Evolutionary conservation across 768 basidiomycete genomes (phyloP).

Genomic region (Russula earlei): DNA sequence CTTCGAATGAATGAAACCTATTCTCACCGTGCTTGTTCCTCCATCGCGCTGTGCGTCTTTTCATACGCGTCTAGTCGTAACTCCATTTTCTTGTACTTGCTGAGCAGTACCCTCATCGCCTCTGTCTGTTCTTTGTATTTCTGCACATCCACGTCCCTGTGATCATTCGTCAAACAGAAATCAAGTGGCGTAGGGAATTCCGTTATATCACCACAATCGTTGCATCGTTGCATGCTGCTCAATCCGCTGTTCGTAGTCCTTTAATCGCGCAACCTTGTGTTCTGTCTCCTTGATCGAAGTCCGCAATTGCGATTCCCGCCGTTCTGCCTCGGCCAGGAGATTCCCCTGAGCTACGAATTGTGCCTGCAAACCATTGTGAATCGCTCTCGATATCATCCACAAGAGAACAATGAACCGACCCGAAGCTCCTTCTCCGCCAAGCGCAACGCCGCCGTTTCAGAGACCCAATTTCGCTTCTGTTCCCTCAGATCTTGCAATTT

Average conservation of each 20-base stretch:
- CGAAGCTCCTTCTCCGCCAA: conserved; percentile 62
- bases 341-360: conserved; percentile 60
- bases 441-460: conserved; percentile 58
- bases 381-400: background rate
- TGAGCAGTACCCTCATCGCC: conserved; percentile 46
- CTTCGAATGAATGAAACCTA: background rate
- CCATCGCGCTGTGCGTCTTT: conserved; percentile 42
- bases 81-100: conserved; percentile 56
- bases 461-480: conserved; percentile 69
- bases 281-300: conserved; percentile 70
- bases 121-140: conserved; percentile 58
- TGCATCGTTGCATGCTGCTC: conserved; percentile 72
- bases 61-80: conserved; percentile 52
- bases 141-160: conserved; percentile 67
- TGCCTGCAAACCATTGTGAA: conserved; percentile 34
- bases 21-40: conserved; percentile 50
- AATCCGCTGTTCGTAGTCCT: conserved; percentile 83
- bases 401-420: conserved; percentile 33
- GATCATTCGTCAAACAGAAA: background rate
- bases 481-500: conserved; percentile 67
- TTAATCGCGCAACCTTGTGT: conserved; percentile 71
- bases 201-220: conserved; percentile 51
- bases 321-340: conserved; percentile 57
- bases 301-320: conserved; percentile 59
- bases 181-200: background rate